phyloP scores from a whole-genome alignment of 1,284 basidiomycete genomes.

The Fomitopsis palustris region DNA sequence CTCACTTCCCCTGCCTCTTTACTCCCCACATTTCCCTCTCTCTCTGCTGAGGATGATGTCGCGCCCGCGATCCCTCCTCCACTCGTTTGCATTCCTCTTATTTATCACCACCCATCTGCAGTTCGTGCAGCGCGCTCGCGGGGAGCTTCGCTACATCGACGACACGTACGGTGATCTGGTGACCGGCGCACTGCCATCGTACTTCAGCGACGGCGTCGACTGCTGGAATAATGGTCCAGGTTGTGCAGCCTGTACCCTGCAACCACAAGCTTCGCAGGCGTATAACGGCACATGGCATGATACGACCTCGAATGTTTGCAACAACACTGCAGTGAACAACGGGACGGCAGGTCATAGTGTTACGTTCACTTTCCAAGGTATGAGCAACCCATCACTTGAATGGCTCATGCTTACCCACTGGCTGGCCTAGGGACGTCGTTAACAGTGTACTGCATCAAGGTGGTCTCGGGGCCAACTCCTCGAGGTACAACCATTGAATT shows the following conservation, averaged over 20 bases:
- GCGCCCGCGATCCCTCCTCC: background rate
- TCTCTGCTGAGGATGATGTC: background rate
- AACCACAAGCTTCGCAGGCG: background rate
- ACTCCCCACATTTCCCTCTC: background rate
- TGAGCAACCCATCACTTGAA: background rate
- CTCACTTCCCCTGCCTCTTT: background rate
- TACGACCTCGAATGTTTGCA: background rate
- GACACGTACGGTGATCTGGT: background rate
- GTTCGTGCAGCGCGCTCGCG: background rate
- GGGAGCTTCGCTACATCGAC: background rate
- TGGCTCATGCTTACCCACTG: background rate
- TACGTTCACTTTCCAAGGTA: background rate
- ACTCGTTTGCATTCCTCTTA: background rate
- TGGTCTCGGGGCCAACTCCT: background rate
- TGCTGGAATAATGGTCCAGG: background rate
- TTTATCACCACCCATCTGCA: background rate
- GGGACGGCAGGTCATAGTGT: background rate
- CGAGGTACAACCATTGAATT: background rate
- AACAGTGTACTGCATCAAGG: background rate
- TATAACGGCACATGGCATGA: background rate
- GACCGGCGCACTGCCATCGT: background rate
- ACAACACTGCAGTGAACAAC: background rate
- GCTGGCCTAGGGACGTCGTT: background rate
- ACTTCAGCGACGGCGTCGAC: background rate
- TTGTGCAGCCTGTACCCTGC: background rate